A percentile compares a stretch with the other conserved stretches of the same genome.
Conservation (phyloP, 2,329 filamentous ascomycete species). For the Arthrobotrys iridis region DNA sequence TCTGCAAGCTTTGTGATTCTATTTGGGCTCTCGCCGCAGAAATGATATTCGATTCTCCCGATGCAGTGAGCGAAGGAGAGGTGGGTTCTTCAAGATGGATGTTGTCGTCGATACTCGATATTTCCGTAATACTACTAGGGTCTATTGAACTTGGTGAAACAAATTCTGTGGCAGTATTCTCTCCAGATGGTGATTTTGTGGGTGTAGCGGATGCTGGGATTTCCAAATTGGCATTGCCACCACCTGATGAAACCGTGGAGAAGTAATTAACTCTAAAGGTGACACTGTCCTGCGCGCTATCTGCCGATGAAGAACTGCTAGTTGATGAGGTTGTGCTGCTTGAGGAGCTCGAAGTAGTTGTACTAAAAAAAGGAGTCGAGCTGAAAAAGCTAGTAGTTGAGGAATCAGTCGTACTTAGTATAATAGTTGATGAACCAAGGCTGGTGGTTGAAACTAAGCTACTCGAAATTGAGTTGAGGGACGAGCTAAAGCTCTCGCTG, state of each 20-base stretch:
- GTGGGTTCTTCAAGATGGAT: too few relatives aligned
- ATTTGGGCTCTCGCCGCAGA: too few relatives aligned
- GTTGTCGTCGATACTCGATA: too few relatives aligned
- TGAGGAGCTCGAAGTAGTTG: not conserved
- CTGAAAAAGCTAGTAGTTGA: not conserved
- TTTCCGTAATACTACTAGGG: too few relatives aligned
- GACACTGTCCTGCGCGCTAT: not conserved
- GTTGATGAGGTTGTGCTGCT: not conserved
- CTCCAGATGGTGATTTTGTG: too few relatives aligned
- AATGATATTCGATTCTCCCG: too few relatives aligned
- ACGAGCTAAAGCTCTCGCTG: not conserved
- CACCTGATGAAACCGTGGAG: not conserved
- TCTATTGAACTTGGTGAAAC: too few relatives aligned
- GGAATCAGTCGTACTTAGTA: not conserved
- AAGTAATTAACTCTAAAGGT: constrained; percentile 11
- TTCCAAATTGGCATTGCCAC: not conserved
- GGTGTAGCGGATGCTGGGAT: not conserved
- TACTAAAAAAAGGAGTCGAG: not conserved
- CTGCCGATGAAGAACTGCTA: too few relatives aligned
- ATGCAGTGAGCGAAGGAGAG: too few relatives aligned
- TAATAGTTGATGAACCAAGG: not conserved
- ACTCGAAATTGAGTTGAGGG: not conserved
- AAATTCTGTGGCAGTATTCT: too few relatives aligned
- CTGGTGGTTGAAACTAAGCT: not conserved
- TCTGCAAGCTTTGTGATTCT: too few relatives aligned